Percentiles rank a stretch among this genome's conserved stretches.
Evolutionary conservation across 345 rosid genomes (phyloP).

Genomic region (Eucalyptus pauciflora): DNA sequence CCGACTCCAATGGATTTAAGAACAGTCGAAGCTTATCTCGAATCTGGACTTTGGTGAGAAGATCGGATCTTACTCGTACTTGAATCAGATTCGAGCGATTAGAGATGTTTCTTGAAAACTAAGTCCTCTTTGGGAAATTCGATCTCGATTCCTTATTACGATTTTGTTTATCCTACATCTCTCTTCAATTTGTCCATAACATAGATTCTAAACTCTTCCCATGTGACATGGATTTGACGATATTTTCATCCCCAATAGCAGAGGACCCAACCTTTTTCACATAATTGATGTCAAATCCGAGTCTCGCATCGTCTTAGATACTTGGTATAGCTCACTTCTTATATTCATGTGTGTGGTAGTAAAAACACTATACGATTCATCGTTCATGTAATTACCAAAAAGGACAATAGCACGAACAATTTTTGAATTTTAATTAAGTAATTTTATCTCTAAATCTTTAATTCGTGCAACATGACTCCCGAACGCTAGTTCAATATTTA

Average conservation of each 20-base stretch:
- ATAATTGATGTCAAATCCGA: not conserved
- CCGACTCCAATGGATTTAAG: not conserved
- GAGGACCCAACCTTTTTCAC: not conserved
- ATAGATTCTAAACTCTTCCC: not conserved
- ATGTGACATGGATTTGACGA: not conserved
- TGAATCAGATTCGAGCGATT: fast-evolving
- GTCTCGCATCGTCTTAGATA: not conserved
- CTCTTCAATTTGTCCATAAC: not conserved
- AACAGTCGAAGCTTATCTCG: not conserved
- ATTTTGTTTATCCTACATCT: not conserved
- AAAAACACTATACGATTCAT: fast-evolving
- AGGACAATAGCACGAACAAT: not conserved
- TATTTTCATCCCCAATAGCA: not conserved
- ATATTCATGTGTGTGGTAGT: not conserved
- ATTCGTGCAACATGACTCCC: fast-evolving
- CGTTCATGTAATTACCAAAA: not conserved
- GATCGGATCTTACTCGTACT: not conserved
- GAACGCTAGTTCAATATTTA: fast-evolving
- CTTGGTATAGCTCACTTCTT: not conserved
- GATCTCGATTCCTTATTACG: not conserved
- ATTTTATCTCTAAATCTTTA: fast-evolving
- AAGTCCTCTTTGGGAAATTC: not conserved
- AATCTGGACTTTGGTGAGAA: not conserved
- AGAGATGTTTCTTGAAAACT: no score
- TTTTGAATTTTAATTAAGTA: not conserved